These are phyloP conservation scores for Sordariomycetes sp. DNA, from an alignment of 2,329 filamentous ascomycete species.

Conservation along the genomic window DNA sequence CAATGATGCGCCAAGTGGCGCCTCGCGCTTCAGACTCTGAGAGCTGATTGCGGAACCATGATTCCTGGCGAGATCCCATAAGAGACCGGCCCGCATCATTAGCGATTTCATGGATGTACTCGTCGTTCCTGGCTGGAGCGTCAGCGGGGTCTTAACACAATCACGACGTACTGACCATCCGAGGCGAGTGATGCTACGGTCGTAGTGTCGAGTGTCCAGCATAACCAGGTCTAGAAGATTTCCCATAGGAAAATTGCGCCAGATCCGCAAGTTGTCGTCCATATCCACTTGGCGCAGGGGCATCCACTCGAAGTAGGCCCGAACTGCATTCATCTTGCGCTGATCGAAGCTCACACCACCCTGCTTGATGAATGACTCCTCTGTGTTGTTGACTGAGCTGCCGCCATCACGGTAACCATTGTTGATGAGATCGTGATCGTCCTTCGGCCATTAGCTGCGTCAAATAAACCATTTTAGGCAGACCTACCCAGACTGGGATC, in stretches of 20 bases:
- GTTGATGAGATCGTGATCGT: constrained; percentile 34
- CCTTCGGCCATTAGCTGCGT: no score
- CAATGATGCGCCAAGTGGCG: constrained; percentile 58
- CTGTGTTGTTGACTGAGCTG: constrained; percentile 52
- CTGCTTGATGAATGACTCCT: constrained; percentile 16
- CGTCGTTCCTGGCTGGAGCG: no score
- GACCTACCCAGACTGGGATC: constrained; percentile 30
- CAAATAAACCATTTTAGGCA: no score
- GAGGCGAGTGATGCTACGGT: constrained; percentile 46
- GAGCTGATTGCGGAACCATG: constrained; percentile 57
- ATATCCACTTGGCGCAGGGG: constrained; percentile 32
- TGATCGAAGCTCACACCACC: constrained; percentile 52
- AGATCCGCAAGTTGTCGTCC: constrained; percentile 58
- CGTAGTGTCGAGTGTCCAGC: constrained; percentile 57
- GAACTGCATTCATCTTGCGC: constrained; percentile 60
- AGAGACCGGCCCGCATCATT: constrained; percentile 55
- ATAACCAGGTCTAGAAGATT: constrained; percentile 54
- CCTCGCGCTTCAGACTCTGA: constrained; percentile 44
- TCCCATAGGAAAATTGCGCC: constrained; percentile 54
- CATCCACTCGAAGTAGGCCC: constrained; percentile 54
- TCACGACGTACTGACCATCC: constrained; percentile 34
- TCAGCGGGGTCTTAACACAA: no score
- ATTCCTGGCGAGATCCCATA: constrained; percentile 61
- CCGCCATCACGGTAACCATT: constrained; percentile 54
- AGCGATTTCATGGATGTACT: no score